phyloP scores from a whole-genome alignment of 2,329 filamentous ascomycete species.

The Aspergillus piperis region DNA sequence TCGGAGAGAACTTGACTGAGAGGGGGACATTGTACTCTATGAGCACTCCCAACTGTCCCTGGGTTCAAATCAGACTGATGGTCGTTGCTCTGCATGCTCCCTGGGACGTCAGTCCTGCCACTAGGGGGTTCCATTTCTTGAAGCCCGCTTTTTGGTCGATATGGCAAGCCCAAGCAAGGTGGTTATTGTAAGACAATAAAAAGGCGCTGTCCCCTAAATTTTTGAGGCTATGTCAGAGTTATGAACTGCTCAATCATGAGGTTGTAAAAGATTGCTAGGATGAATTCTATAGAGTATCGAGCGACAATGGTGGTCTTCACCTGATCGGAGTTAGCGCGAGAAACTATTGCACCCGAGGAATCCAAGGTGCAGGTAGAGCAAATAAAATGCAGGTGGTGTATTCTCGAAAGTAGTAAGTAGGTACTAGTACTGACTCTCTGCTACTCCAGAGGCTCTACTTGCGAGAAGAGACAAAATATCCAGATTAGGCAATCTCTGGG shows the following conservation, averaged over 20 bases:
- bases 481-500: too few relatives aligned
- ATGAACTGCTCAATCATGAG: not conserved
- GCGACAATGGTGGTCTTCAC: not conserved
- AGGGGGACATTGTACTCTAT: conserved; percentile 26
- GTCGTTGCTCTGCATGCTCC: not conserved
- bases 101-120: not conserved
- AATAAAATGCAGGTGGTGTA: too few relatives aligned
- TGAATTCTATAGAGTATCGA: not conserved
- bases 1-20: conserved; percentile 30
- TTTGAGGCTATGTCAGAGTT: not conserved
- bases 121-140: not conserved
- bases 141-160: not conserved
- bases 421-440: too few relatives aligned
- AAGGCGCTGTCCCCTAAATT: not conserved
- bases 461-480: too few relatives aligned
- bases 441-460: too few relatives aligned
- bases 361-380: not conserved
- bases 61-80: not conserved
- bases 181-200: not conserved
- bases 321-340: not conserved
- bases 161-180: not conserved
- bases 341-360: not conserved
- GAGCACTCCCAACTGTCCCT: not conserved
- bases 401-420: too few relatives aligned
- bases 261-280: not conserved